phyloP scores from a whole-genome alignment of 1,284 basidiomycete genomes.

The Fomitopsis schrenkii region DNA sequence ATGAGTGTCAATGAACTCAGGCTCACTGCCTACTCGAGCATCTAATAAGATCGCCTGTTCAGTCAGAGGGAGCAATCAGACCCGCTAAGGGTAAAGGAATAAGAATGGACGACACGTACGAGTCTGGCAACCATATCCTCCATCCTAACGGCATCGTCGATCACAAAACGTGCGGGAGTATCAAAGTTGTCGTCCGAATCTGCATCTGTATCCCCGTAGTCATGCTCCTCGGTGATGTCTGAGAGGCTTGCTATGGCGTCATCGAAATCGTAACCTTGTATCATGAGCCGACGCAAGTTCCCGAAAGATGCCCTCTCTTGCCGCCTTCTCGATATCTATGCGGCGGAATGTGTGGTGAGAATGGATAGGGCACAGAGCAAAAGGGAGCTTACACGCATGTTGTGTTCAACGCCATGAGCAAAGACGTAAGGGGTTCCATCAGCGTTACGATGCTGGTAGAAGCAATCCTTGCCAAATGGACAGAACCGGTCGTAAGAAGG shows the following conservation, averaged over 20 bases:
- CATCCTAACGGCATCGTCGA: background rate
- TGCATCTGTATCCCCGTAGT: conserved; percentile 5
- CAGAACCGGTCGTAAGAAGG: conserved; percentile 45
- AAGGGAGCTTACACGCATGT: conserved; percentile 39
- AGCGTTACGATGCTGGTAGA: conserved; percentile 62
- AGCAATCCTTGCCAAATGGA: conserved; percentile 74
- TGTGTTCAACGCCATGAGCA: conserved; percentile 46
- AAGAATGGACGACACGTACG: background rate
- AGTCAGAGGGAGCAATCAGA: background rate
- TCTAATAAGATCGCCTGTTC: conserved; percentile 1
- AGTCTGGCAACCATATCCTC: conserved; percentile 4
- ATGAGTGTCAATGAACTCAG: background rate
- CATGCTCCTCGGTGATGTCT: conserved; percentile 28
- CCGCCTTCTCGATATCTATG: conserved; percentile 4
- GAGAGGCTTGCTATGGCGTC: conserved; percentile 28
- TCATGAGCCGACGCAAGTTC: background rate
- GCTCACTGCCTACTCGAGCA: background rate
- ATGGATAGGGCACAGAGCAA: background rate
- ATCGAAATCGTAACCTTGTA: conserved; percentile 10
- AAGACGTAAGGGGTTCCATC: conserved; percentile 63
- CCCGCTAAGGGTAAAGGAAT: background rate
- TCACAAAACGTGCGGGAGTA: background rate
- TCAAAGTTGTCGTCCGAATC: background rate
- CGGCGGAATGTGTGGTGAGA: background rate
- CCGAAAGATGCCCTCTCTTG: background rate